These are phyloP conservation scores for Cordyceps cicadae DNA, from an alignment of 2,329 filamentous ascomycete species.

Conservation along the genomic window DNA sequence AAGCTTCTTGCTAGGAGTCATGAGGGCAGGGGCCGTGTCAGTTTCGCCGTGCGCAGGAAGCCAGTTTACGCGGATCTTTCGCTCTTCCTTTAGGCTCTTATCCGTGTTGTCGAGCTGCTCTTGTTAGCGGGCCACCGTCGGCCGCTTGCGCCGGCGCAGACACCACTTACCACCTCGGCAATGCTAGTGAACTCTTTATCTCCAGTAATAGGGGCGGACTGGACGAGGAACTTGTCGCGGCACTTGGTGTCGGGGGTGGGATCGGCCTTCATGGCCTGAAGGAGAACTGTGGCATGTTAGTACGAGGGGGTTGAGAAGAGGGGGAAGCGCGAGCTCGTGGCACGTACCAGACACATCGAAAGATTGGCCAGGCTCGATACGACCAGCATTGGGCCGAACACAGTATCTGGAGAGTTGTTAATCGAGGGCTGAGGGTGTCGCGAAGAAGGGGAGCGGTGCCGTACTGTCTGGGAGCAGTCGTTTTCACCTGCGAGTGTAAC, in stretches of 20 bases:
- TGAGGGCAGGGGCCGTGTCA: constrained; percentile 15
- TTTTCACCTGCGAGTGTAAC: constrained; percentile 70
- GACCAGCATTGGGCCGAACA: constrained; percentile 91
- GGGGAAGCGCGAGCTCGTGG: background rate
- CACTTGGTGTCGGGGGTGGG: constrained; percentile 80
- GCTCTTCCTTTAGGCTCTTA: constrained; percentile 76
- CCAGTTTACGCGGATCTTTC: constrained; percentile 91
- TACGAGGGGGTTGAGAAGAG: background rate
- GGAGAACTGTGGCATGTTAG: constrained; percentile 55
- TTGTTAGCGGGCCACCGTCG: constrained; percentile 4
- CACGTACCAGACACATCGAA: constrained; percentile 84
- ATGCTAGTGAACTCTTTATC: constrained; percentile 81
- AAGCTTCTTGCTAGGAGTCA: constrained; percentile 35
- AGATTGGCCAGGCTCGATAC: constrained; percentile 80
- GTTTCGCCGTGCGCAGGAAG: constrained; percentile 51
- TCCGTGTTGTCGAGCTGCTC: constrained; percentile 67
- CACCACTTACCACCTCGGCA: constrained; percentile 61
- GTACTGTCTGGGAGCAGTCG: constrained; percentile 97
- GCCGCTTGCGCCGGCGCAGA: background rate
- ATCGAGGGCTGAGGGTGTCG: constrained; percentile 6
- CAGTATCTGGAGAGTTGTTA: constrained; percentile 63
- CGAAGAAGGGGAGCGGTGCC: constrained; percentile 24
- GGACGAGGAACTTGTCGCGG: constrained; percentile 95
- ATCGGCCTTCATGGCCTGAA: constrained; percentile 97
- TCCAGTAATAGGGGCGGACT: constrained; percentile 74